Percentiles rank a stretch among this genome's conserved stretches.
phyloP scores from a whole-genome alignment of 345 rosid genomes.

The Citrus maxima region DNA sequence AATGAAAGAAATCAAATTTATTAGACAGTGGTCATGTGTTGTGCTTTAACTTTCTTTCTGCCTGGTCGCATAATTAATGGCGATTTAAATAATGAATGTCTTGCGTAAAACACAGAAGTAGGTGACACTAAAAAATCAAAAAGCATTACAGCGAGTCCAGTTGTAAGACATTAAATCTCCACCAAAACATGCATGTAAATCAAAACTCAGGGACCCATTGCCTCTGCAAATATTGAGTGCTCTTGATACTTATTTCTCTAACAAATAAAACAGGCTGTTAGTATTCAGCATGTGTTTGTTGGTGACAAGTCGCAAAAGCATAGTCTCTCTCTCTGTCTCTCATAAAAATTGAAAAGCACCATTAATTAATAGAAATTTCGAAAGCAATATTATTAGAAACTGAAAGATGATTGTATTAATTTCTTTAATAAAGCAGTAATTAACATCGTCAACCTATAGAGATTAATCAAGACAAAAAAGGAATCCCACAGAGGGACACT shows the following conservation, averaged over 20 bases:
- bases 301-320: background rate
- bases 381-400: too few relatives aligned
- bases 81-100: background rate
- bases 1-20: too few relatives aligned
- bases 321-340: constrained; percentile 1
- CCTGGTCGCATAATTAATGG: background rate
- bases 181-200: background rate
- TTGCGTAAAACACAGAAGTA: background rate
- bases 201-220: background rate
- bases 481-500: constrained; percentile 23
- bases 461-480: background rate
- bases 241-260: background rate
- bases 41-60: background rate
- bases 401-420: background rate
- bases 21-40: background rate
- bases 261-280: background rate
- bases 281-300: background rate
- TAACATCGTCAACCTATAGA: background rate
- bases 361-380: background rate
- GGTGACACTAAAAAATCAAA: background rate
- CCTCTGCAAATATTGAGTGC: background rate
- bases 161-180: background rate
- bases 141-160: background rate
- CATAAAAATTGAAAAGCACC: background rate
- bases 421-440: background rate